phyloP scores from a whole-genome alignment of 2,329 filamentous ascomycete genomes.

The Bipolaris cookei region DNA sequence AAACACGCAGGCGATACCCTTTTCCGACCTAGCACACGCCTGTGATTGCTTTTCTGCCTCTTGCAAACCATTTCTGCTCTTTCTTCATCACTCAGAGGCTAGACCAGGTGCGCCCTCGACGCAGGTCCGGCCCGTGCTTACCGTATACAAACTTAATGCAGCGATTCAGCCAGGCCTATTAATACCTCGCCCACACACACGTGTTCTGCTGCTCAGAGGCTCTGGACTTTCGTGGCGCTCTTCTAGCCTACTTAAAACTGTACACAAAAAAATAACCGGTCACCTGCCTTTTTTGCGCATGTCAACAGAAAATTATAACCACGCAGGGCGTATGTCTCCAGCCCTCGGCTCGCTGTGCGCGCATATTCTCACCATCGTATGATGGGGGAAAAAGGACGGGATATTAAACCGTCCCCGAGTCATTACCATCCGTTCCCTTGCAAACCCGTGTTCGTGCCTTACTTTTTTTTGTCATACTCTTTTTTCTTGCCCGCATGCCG shows the following conservation, averaged over 20 bases:
- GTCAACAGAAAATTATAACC: not conserved
- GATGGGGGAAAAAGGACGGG: not conserved
- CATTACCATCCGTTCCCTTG: not conserved
- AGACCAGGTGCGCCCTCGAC: not conserved
- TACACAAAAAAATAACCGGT: too few species aligned
- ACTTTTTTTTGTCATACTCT: not conserved
- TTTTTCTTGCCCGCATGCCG: not conserved
- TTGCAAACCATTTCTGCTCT: not conserved
- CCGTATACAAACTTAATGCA: not conserved
- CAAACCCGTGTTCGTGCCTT: not conserved
- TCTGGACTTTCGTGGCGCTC: not conserved
- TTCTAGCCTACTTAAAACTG: too few species aligned
- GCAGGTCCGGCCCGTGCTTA: not conserved
- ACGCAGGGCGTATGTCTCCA: too few species aligned
- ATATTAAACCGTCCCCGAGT: not conserved
- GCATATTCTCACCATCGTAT: not conserved
- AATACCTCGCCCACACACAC: not conserved
- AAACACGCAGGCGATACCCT: slow-evolving; percentile 4
- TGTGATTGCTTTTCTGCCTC: not conserved
- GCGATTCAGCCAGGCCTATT: not conserved
- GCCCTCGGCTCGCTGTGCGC: too few species aligned
- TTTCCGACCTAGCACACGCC: slow-evolving; percentile 10
- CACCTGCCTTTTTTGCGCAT: not conserved
- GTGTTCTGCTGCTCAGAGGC: not conserved
- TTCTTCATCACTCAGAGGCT: slow-evolving; percentile 1